These are phyloP conservation scores for Penicillium malachiteum DNA, from an alignment of 495 filamentous ascomycete genomes.

Conservation along the genomic window DNA sequence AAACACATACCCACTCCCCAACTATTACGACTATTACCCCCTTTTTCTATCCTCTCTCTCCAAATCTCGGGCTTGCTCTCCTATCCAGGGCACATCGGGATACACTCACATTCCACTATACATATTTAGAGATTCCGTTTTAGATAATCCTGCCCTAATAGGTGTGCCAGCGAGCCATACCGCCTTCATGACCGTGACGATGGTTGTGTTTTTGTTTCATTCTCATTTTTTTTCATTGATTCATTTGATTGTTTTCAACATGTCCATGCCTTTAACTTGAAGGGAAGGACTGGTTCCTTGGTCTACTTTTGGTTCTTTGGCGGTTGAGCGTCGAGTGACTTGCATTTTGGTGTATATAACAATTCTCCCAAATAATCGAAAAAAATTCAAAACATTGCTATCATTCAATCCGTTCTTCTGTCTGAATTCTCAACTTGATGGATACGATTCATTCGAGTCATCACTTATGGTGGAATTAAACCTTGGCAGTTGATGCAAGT, in stretches of 20 bases:
- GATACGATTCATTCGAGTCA: too few relatives aligned
- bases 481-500: too few relatives aligned
- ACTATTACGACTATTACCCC: background rate
- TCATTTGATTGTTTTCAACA: background rate
- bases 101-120: conserved; percentile 20
- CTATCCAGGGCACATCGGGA: conserved; percentile 11
- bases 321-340: conserved; percentile 6
- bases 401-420: background rate
- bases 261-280: background rate
- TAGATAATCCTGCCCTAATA: conserved; percentile 24
- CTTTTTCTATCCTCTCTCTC: conserved; percentile 1
- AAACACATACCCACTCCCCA: background rate
- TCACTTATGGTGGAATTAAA: too few relatives aligned
- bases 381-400: conserved; percentile 17
- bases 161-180: conserved; percentile 15
- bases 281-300: conserved; percentile 14
- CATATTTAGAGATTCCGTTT: conserved; percentile 24
- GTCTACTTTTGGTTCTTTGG: conserved; percentile 6
- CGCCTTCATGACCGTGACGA: conserved; percentile 29
- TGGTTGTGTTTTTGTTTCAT: conserved; percentile 20
- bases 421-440: background rate
- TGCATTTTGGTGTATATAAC: conserved; percentile 20
- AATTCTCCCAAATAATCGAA: conserved; percentile 10
- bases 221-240: background rate
- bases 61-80: background rate